These are phyloP conservation scores for Zostera marina DNA, from an alignment of 116 monocot species.

Conservation along the genomic window DNA sequence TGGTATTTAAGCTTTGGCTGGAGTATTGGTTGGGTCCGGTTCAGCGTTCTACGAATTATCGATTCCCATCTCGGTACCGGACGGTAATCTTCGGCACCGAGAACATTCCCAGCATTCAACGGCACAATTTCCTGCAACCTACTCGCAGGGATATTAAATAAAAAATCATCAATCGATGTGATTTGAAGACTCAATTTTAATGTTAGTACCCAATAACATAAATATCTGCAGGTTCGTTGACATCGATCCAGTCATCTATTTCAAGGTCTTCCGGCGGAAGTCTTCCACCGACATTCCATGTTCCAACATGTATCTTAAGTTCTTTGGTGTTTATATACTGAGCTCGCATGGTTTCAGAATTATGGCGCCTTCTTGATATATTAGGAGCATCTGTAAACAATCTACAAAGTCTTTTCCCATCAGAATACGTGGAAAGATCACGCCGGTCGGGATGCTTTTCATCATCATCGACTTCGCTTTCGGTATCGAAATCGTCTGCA, in stretches of 20 bases:
- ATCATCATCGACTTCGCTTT: slow-evolving; percentile 12
- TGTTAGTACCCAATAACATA: slow-evolving; percentile 60
- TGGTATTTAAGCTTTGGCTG: slow-evolving; percentile 51
- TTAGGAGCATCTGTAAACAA: slow-evolving; percentile 10
- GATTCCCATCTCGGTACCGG: slow-evolving; percentile 71
- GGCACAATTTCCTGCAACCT: slow-evolving; percentile 95
- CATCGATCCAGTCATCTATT: slow-evolving; percentile 59
- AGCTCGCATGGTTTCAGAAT: slow-evolving; percentile 70
- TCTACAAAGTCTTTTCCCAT: background rate
- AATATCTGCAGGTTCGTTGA: slow-evolving; percentile 70
- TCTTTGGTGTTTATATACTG: slow-evolving; percentile 80
- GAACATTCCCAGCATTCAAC: slow-evolving; percentile 84
- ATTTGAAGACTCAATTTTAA: background rate
- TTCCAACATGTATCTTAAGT: slow-evolving; percentile 60
- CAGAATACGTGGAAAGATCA: background rate
- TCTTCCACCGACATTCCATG: slow-evolving; percentile 85
- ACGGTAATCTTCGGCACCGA: slow-evolving; percentile 68
- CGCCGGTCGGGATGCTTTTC: background rate
- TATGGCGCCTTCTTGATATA: slow-evolving; percentile 30
- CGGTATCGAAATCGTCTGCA: slow-evolving; percentile 41
- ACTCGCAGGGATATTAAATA: slow-evolving; percentile 3
- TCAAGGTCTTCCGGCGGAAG: slow-evolving; percentile 55
- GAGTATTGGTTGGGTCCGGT: slow-evolving; percentile 27
- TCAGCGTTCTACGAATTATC: slow-evolving; percentile 64
- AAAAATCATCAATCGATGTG: background rate